Percentiles rank a stretch among this genome's conserved stretches.
phyloP scores from a whole-genome alignment of 108 stramenopile genomes.

The Fistulifera pelliculosa region DNA sequence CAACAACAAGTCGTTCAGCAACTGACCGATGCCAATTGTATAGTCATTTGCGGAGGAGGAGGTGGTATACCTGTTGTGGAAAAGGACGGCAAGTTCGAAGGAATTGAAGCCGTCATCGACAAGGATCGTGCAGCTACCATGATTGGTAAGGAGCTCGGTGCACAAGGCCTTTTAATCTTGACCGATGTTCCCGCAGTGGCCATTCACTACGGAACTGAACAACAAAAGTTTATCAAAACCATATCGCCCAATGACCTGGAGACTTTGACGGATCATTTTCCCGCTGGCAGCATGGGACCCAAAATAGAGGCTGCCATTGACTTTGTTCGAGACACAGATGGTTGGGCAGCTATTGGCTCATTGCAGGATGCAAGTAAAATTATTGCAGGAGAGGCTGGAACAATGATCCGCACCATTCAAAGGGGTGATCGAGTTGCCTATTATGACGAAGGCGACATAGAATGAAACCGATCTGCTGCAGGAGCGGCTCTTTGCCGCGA shows the following conservation, averaged over 20 bases:
- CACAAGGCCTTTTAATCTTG: conserved; percentile 31
- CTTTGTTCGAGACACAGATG: conserved; percentile 15
- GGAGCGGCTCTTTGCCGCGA: too few species aligned
- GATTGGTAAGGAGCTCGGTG: conserved; percentile 19
- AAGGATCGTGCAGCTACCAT: conserved; percentile 32
- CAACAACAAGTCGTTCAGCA: conserved; percentile 63
- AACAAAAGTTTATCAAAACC: conserved; percentile 19
- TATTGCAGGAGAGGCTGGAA: conserved; percentile 18
- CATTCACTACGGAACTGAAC: conserved; percentile 17
- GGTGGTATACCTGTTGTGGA: conserved; percentile 3
- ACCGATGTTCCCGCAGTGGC: conserved; percentile 27
- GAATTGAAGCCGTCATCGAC: conserved; percentile 32
- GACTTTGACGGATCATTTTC: conserved; percentile 12
- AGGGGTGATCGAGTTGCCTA: background rate
- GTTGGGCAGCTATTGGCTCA: conserved; percentile 29
- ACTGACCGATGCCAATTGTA: conserved; percentile 23
- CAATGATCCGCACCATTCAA: conserved; percentile 1
- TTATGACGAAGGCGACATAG: background rate
- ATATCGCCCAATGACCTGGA: conserved; percentile 12
- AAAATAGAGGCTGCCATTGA: conserved; percentile 27
- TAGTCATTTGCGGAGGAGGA: conserved; percentile 7
- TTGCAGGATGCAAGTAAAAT: conserved; percentile 26
- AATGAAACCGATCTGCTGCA: too few species aligned
- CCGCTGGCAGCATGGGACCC: conserved; percentile 30
- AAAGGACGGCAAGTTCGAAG: conserved; percentile 8